Evolutionary conservation across 176 grass and related monocot species (phyloP).

Genomic region (Zea luxurians): DNA sequence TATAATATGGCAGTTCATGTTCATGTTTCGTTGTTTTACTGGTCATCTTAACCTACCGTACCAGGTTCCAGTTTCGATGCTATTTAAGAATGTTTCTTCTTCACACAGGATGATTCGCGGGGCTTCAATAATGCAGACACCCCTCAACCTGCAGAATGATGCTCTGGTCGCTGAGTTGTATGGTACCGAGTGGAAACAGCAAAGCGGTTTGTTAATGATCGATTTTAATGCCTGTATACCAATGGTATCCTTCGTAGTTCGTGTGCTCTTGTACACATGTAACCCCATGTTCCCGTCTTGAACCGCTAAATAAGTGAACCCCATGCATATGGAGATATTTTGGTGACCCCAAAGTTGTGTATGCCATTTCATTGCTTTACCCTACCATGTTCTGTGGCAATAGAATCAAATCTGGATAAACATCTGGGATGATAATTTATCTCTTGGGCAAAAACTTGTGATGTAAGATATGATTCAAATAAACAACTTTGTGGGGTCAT

Average conservation of each 20-base stretch:
- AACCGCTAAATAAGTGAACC: slow-evolving; percentile 16
- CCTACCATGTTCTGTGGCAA: background rate
- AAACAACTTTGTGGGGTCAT: background rate
- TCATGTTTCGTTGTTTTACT: too few species aligned
- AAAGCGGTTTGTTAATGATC: slow-evolving; percentile 9
- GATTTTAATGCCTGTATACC: background rate
- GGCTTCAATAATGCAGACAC: background rate
- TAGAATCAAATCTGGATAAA: background rate
- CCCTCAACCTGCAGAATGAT: slow-evolving; percentile 31
- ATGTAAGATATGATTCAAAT: background rate
- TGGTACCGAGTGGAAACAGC: slow-evolving; percentile 20
- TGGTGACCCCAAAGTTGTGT: background rate
- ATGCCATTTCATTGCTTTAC: background rate
- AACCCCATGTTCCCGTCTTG: slow-evolving; percentile 13
- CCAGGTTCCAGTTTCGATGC: too few species aligned
- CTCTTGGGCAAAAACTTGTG: background rate
- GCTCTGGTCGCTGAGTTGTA: slow-evolving; percentile 27
- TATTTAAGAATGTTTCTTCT: too few species aligned
- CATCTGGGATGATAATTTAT: background rate
- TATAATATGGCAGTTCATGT: too few species aligned
- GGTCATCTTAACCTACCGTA: too few species aligned
- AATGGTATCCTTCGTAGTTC: slow-evolving; percentile 15
- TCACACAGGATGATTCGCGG: slow-evolving; percentile 12
- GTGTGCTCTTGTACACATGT: slow-evolving; percentile 20
- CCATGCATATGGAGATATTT: slow-evolving; percentile 2